Evolutionary conservation across 2,329 filamentous ascomycete species (phyloP).

Genomic region (Teratosphaeria gauchensis): DNA sequence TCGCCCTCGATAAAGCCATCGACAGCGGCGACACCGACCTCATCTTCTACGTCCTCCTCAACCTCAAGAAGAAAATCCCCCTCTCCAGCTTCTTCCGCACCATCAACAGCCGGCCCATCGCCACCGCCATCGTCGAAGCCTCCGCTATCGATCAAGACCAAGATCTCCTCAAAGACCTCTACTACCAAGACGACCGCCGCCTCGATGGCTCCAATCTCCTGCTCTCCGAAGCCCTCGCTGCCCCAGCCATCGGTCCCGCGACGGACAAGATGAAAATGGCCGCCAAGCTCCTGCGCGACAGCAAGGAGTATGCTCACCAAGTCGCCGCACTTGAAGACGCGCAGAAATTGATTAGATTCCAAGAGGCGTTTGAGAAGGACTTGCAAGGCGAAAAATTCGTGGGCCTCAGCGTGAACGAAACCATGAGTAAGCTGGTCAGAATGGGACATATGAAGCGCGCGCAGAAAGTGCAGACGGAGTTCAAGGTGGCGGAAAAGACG

Average conservation of each 20-base stretch:
- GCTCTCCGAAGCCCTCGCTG: conserved; percentile 69
- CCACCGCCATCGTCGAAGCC: conserved; percentile 81
- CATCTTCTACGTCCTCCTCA: conserved; percentile 77
- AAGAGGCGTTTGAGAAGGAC: conserved; percentile 79
- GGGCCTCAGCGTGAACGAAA: conserved; percentile 82
- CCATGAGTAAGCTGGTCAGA: conserved; percentile 77
- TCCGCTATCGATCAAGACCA: conserved; percentile 70
- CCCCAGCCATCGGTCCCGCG: conserved; percentile 58
- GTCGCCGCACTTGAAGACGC: conserved; percentile 70
- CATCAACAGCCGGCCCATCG: conserved; percentile 75
- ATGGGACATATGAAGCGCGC: conserved; percentile 76
- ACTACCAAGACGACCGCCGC: conserved; percentile 91
- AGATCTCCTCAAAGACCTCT: conserved; percentile 82
- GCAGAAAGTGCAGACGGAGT: conserved; percentile 80
- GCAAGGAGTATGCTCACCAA: conserved; percentile 68
- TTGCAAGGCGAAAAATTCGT: conserved; percentile 53
- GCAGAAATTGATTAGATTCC: conserved; percentile 67
- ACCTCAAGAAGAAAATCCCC: conserved; percentile 82
- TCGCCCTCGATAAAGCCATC: conserved; percentile 92
- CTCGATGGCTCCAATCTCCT: conserved; percentile 83
- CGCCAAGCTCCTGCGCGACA: conserved; percentile 71
- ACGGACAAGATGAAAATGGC: conserved; percentile 84
- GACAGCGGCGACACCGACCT: conserved; percentile 92
- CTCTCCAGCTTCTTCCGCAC: conserved; percentile 86
- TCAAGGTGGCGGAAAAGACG: conserved; percentile 84